A percentile compares a stretch with the other conserved stretches of the same genome.
These are phyloP conservation scores for Lasiodiplodia citricola DNA, from an alignment of 2,329 filamentous ascomycete species.

Conservation along the genomic window DNA sequence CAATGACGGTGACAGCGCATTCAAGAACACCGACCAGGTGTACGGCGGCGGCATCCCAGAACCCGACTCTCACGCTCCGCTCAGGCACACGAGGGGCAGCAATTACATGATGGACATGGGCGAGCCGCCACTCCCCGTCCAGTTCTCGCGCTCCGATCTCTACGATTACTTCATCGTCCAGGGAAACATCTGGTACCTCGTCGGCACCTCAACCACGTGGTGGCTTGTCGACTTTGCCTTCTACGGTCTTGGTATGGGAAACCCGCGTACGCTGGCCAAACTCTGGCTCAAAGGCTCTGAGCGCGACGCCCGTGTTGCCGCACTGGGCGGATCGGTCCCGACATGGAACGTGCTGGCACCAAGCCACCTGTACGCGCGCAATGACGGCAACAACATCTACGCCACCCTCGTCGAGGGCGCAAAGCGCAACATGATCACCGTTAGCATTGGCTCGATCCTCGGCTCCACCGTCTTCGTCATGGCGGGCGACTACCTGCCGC, in stretches of 20 bases:
- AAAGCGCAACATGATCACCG: conserved; percentile 42
- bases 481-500: conserved; percentile 40
- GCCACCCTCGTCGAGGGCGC: conserved; percentile 35
- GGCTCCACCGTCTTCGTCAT: conserved; percentile 42
- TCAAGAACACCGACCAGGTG: conserved; percentile 41
- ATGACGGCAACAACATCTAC: conserved; percentile 32
- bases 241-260: conserved; percentile 43
- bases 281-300: conserved; percentile 37
- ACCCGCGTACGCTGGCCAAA: conserved; percentile 42
- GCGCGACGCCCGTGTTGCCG: neutral
- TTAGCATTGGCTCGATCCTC: conserved; percentile 40
- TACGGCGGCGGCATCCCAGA: conserved; percentile 29
- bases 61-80: conserved; percentile 34
- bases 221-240: conserved; percentile 44
- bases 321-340: neutral
- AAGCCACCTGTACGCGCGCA: neutral
- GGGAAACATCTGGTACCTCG: conserved; percentile 44
- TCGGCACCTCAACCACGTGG: conserved; percentile 45
- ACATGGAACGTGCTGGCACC: conserved; percentile 17
- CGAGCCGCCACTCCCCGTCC: conserved; percentile 32
- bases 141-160: conserved; percentile 38
- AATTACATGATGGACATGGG: conserved; percentile 34
- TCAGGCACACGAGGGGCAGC: conserved; percentile 36
- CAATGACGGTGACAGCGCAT: conserved; percentile 36
- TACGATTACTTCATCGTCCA: conserved; percentile 42